Percentiles rank a stretch among this genome's conserved stretches.
These are phyloP conservation scores for Clarireedia sp. DNA, from an alignment of 2,329 filamentous ascomycete species.

Conservation along the genomic window DNA sequence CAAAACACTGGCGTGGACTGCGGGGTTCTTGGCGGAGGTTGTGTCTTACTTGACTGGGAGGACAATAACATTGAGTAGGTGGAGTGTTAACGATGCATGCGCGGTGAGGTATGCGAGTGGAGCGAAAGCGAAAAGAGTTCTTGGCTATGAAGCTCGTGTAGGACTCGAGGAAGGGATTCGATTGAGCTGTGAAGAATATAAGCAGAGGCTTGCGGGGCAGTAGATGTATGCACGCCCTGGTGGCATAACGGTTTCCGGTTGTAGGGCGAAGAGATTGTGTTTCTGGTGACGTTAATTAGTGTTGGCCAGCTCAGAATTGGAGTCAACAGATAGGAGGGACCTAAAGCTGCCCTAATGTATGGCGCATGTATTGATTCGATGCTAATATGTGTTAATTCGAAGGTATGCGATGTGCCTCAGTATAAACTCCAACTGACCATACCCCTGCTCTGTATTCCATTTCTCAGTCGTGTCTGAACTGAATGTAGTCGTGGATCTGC, in stretches of 20 bases:
- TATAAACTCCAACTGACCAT: no score
- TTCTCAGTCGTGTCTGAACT: no score
- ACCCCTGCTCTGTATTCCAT: no score
- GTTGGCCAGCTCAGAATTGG: no score
- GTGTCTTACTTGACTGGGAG: neutral
- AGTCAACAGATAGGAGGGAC: no score
- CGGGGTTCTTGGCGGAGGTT: neutral
- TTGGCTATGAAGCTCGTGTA: conserved; percentile 1
- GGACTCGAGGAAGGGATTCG: conserved; percentile 1
- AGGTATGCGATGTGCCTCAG: no score
- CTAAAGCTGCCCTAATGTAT: no score
- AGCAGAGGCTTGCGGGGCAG: neutral
- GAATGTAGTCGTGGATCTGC: no score
- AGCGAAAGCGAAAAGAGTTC: neutral
- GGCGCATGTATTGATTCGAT: no score
- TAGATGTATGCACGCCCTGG: neutral
- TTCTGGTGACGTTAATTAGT: no score
- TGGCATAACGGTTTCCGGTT: neutral
- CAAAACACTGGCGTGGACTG: neutral
- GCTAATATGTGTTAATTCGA: no score
- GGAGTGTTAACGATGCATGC: conserved; percentile 4
- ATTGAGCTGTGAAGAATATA: conserved; percentile 4
- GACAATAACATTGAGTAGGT: neutral
- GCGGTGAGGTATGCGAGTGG: conserved; percentile 4
- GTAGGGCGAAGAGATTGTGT: no score